A percentile compares a stretch with the other conserved stretches of the same genome.
phyloP scores from a whole-genome alignment of 2,329 filamentous ascomycete species.

The Sporothrix pseudoabietina region DNA sequence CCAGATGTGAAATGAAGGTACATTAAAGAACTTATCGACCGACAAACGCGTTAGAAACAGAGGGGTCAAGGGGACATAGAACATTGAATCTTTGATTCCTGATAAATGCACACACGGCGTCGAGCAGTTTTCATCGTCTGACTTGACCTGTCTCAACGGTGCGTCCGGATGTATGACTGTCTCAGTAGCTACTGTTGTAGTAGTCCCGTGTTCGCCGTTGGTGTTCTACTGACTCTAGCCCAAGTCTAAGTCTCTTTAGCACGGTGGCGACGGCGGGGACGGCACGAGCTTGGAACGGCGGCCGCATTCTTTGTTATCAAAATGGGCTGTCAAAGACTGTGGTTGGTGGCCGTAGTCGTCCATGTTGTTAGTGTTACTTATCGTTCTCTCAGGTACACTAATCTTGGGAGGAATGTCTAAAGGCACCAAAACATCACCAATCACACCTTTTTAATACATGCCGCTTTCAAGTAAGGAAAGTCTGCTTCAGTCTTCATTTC shows the following conservation, averaged over 20 bases:
- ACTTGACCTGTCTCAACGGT: neutral
- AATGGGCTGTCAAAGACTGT: neutral
- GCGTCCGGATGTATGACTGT: neutral
- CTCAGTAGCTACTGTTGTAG: neutral
- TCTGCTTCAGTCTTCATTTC: too few species aligned
- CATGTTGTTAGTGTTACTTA: neutral
- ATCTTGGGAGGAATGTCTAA: too few species aligned
- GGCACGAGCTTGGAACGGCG: slow-evolving; percentile 19
- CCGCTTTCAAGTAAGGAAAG: too few species aligned
- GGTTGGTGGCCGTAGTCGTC: too few species aligned
- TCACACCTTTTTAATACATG: too few species aligned
- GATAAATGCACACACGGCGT: too few species aligned
- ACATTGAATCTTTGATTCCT: neutral
- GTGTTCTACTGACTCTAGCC: slow-evolving; percentile 2
- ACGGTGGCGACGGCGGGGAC: slow-evolving; percentile 22
- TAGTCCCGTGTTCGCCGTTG: slow-evolving; percentile 7
- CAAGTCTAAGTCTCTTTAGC: slow-evolving; percentile 3
- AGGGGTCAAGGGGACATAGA: neutral
- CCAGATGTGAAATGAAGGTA: too few species aligned
- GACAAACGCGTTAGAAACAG: neutral
- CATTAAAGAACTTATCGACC: neutral
- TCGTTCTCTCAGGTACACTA: too few species aligned
- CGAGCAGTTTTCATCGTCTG: neutral
- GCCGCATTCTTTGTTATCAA: slow-evolving; percentile 24
- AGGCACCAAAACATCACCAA: too few species aligned